Conservation (phyloP, 371 early-diverging fungal species). For the Mortierella sp. region DNA sequence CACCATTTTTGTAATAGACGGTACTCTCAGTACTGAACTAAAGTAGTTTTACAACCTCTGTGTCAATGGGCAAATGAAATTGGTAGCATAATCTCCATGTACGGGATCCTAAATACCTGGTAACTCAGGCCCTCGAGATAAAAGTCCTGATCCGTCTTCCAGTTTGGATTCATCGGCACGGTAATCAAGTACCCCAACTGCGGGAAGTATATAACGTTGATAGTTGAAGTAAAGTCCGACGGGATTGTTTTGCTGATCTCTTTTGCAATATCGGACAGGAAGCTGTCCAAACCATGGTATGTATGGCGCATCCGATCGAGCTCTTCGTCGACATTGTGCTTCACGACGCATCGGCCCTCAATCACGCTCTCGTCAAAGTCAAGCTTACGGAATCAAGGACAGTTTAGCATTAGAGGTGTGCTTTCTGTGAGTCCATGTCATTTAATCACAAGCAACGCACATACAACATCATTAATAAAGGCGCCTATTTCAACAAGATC, state of each 20-base stretch:
- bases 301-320: constrained; percentile 72
- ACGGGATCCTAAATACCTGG: constrained; percentile 38
- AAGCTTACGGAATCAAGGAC: constrained; percentile 60
- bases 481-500: constrained; percentile 67
- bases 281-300: constrained; percentile 69
- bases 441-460: background rate
- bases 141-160: constrained; percentile 60
- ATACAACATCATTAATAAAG: constrained; percentile 68
- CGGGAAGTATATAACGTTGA: constrained; percentile 89
- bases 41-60: constrained; percentile 25
- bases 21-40: constrained; percentile 80
- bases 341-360: constrained; percentile 71
- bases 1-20: constrained; percentile 78
- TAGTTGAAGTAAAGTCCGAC: constrained; percentile 56
- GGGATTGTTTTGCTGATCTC: constrained; percentile 69
- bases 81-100: background rate
- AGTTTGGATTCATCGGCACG: constrained; percentile 66
- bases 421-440: background rate
- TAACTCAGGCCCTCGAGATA: constrained; percentile 59
- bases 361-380: constrained; percentile 77
- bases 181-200: constrained; percentile 85
- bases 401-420: background rate
- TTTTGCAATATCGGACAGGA: constrained; percentile 72
- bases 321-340: constrained; percentile 70
- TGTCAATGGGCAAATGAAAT: background rate